Evolutionary conservation across 2,329 filamentous ascomycete genomes (phyloP), one percentile per base, ranked within the genome.

Genomic region (Talaromyces albobiverticillius): DNA sequence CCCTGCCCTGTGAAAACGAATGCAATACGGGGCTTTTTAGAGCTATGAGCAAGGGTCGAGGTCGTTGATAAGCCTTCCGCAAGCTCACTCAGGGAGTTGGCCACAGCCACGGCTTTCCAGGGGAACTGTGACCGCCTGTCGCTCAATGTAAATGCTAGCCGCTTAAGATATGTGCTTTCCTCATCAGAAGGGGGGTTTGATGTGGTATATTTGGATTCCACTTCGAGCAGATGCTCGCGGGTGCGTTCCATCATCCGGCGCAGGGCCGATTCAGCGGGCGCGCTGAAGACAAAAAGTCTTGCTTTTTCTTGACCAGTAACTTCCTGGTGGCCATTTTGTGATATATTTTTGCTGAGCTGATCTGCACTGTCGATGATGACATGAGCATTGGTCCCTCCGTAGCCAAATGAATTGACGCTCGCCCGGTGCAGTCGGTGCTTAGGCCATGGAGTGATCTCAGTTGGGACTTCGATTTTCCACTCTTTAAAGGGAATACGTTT

Each of bases 321-420:
- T 2, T n/a, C 11, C 8, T 20, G 20, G 16, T 11, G 10, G 10
- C 10, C n/a, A 9, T 25, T 10, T 10, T 20, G n/a, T 4, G 10
- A n/a, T 4, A 11, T 20, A n/a, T 2, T 16, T 32, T 7, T 18
- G 13, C 9, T 31, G 26, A 38, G 23, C 40, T 34, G 26, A 1
- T 47, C 29, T 23, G 45, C 45, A 25, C 36, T 41, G 9, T 63
- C 61, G 32, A 67, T n/a, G 58, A 65, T 57, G 11, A 49, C 52
- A 55, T 72, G 68, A 0, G 65, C 67, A 54, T 73, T 73, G 2
- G 69, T 64, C 4, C 71, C 71, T 16, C 70, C 71, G 46, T 66
- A 69, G 0, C 74, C 76, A 56, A 79, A 80, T 10, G 72, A 71
- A 55, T 77, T 79, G 1, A 80, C 67, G 31, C 58, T 60, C 2